Base-by-base conservation (phyloP, 768 basidiomycete genomes). In the Cyathus striatus region DNA sequence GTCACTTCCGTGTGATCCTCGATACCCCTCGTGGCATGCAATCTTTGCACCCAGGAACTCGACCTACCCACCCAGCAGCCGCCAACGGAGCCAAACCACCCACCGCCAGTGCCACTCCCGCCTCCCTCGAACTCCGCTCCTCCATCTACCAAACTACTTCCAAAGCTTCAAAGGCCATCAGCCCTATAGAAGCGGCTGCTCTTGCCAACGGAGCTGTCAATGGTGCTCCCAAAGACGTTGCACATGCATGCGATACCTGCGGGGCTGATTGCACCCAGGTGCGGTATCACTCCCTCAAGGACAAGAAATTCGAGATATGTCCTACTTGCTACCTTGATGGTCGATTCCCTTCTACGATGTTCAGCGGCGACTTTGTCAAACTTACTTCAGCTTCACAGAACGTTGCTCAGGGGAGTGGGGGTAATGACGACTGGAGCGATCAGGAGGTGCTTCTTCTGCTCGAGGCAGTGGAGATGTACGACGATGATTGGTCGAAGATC, bases 381-480 rank as follows among this genome's bases (percentile, higher is more conserved):
- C 76, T 93, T 50, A 78, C 85, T 4, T 60, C 63, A 12, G 61
- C 64, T 5, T 58, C 60, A 13, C 57, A 61, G 48, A 69, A 55
- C 49, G 72, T 63, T 42, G 64, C 74, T 40, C 50, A 67, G 49
- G 59, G 72, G 23, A 65, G 62, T 10, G 55, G 63, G 0, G 50
- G 47, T 13, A 73, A 72, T 22, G 83, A 82, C 43, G 81, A 86
- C 46, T 99, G 96, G 96, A 74, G 81, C 1, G 94, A 96, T 58
- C 86, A 93, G 58, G 96, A 99, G 62, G 73, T 85, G 16, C 64
- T 99, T 7, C 64, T 89, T 6, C 71, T 99, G 4, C 73, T 99
- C n/a, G 96, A 99, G 61, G 96, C 85, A 13, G 79, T 99, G 33
- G 96, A 99, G 64, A 96, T 99, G 90, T 91, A 83, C 60, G 92